Evolutionary conservation across 2,329 filamentous ascomycete genomes (phyloP), one percentile per base, ranked within the genome.

Genomic region (Xylariomycetidae sp.): DNA sequence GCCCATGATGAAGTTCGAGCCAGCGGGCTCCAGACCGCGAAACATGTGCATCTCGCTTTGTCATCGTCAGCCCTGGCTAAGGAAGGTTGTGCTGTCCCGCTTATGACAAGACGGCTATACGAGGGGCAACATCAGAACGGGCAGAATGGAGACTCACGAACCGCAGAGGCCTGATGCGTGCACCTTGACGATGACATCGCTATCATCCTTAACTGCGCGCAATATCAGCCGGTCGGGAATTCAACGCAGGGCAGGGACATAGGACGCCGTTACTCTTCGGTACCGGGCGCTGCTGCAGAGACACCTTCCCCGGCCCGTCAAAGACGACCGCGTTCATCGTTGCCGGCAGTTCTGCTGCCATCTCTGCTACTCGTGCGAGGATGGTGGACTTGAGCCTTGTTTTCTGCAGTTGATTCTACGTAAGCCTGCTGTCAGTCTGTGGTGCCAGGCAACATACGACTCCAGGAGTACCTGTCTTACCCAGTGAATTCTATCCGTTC

Each of bases 261-360:
- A 38, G 25, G 33, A 19, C 22, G n/a, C n/a, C n/a, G n/a, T n/a
- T n/a, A n/a, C n/a, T n/a, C 46, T 76, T 73, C 2, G 89, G 89
- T 10, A 90, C 71, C 0, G 87, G 87, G 14, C 85, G 74, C 39
- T 92, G 77, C 61, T 94, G 82, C 35, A 95, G 62, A 1, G 74
- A 80, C 34, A 94, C 72, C 52, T 85, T 78, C 50, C 74, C 70
- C 4, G 84, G 82, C 2, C 82, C 86, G 42, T 90, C 81, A 64
- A 95, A 93, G 34, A 95, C 75, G 19, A 95, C 85, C 19, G 87
- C 87, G 59, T 85, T 84, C 89, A 95, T 95, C 0, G 74, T 85
- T 22, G 52, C 49, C 18, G 58, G 53, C 19, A 43, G 34, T 23
- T 38, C 35, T n/a, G n/a, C n/a, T n/a, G n/a, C n/a, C n/a, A n/a